These are phyloP conservation scores for Trichophyton verrucosum DNA, from an alignment of 2,329 filamentous ascomycete species.

Conservation along the genomic window DNA sequence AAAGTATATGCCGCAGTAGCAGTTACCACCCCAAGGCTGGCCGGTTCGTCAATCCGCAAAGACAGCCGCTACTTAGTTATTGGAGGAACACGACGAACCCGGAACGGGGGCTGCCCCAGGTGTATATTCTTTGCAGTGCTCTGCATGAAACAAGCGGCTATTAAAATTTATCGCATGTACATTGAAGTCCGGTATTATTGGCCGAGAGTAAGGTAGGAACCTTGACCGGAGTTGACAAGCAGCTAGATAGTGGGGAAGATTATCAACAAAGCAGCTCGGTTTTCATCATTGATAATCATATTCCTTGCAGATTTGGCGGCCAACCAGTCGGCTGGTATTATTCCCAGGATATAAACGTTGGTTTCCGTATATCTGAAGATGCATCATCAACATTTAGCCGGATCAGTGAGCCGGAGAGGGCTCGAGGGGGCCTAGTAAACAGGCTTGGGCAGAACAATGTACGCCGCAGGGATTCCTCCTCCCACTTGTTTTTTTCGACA, in stretches of 20 bases:
- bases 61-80: not conserved
- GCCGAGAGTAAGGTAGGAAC: not conserved
- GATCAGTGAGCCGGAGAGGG: not conserved
- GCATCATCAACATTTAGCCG: not conserved
- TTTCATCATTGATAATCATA: not conserved
- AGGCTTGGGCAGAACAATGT: not conserved
- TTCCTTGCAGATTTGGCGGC: not conserved
- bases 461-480: not conserved
- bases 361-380: not conserved
- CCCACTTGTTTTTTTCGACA: not conserved
- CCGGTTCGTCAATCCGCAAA: not conserved
- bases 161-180: not conserved
- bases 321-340: not conserved
- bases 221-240: not conserved
- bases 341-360: not conserved
- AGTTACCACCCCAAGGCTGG: not conserved
- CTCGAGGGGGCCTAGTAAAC: not conserved
- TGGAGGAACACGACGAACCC: not conserved
- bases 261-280: not conserved
- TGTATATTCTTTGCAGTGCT: not conserved
- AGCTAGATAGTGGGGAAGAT: not conserved
- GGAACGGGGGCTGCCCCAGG: not conserved
- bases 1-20: not conserved
- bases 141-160: constrained; percentile 2
- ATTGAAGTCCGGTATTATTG: not conserved